Evolutionary conservation across 169 alveolate genomes (phyloP).

Genomic region (Theileria sp.): DNA sequence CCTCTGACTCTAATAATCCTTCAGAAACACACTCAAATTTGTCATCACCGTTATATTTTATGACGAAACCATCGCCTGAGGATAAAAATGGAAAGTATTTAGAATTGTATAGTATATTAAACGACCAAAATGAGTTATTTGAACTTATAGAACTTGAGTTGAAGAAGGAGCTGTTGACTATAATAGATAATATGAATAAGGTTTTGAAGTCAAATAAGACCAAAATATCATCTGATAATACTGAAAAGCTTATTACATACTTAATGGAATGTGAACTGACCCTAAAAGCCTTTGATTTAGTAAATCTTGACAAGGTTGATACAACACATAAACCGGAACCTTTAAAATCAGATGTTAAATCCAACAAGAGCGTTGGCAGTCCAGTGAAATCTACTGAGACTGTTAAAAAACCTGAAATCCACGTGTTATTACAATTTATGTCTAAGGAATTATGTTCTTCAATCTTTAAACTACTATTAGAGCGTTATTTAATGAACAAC

Average conservation of each 20-base stretch:
- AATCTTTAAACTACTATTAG: slow-evolving; percentile 34
- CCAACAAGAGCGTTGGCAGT: neutral
- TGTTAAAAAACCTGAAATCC: neutral
- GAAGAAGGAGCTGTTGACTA: slow-evolving; percentile 5
- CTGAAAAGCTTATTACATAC: slow-evolving; percentile 2
- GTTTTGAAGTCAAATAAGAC: neutral
- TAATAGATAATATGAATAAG: slow-evolving; percentile 1
- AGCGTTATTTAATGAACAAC: slow-evolving; percentile 18
- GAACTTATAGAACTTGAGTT: slow-evolving; percentile 5
- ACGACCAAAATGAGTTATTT: neutral
- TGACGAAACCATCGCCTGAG: neutral
- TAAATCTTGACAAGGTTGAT: slow-evolving; percentile 2
- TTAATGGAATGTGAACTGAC: slow-evolving; percentile 10
- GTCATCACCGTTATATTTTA: neutral
- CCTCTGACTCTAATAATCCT: neutral
- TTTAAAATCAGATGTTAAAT: neutral
- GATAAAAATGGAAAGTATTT: neutral
- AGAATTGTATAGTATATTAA: neutral
- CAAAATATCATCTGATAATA: neutral
- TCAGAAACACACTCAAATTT: neutral
- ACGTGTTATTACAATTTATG: slow-evolving; percentile 11
- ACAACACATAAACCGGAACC: neutral
- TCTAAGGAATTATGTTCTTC: slow-evolving; percentile 19
- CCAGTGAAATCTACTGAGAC: slow-evolving; percentile 7
- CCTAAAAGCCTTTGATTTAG: neutral